These are phyloP conservation scores for Monosporascus sp. DNA, from an alignment of 2,329 filamentous ascomycete genomes.

Conservation along the genomic window DNA sequence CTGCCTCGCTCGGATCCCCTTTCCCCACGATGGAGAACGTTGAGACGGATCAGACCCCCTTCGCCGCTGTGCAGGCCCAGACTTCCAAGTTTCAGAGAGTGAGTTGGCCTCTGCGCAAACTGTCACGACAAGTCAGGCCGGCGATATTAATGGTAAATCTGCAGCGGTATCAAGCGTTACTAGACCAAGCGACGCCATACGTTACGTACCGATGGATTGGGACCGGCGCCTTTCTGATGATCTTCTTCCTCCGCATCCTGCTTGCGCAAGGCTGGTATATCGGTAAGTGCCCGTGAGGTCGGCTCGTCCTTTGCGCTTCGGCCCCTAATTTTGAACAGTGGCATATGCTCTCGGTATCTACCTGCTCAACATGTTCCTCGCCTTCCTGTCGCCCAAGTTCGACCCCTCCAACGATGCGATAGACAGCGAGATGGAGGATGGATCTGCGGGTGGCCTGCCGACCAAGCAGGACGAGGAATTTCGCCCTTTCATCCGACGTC, in stretches of 20 bases:
- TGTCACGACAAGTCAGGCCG: neutral
- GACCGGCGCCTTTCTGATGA: conserved; percentile 67
- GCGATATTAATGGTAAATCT: conserved; percentile 5
- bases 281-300: conserved; percentile 47
- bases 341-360: conserved; percentile 98
- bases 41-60: conserved; percentile 86
- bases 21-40: conserved; percentile 66
- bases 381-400: conserved; percentile 97
- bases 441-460: conserved; percentile 72
- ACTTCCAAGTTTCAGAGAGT: conserved; percentile 71
- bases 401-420: conserved; percentile 87
- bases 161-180: conserved; percentile 88
- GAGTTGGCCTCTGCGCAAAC: conserved; percentile 25
- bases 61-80: conserved; percentile 82
- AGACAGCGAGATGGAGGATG: conserved; percentile 96
- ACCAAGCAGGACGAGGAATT: conserved; percentile 98
- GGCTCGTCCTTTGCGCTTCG: neutral
- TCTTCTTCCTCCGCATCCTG: conserved; percentile 88
- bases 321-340: conserved; percentile 49
- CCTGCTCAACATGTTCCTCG: conserved; percentile 97
- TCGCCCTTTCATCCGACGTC: conserved; percentile 88
- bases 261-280: conserved; percentile 98
- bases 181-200: conserved; percentile 90
- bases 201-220: conserved; percentile 85
- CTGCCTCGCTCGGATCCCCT: neutral